Evolutionary conservation across 2,329 filamentous ascomycete species (phyloP), one percentile per base, ranked within the genome.

Genomic region (Aureobasidium sp.): DNA sequence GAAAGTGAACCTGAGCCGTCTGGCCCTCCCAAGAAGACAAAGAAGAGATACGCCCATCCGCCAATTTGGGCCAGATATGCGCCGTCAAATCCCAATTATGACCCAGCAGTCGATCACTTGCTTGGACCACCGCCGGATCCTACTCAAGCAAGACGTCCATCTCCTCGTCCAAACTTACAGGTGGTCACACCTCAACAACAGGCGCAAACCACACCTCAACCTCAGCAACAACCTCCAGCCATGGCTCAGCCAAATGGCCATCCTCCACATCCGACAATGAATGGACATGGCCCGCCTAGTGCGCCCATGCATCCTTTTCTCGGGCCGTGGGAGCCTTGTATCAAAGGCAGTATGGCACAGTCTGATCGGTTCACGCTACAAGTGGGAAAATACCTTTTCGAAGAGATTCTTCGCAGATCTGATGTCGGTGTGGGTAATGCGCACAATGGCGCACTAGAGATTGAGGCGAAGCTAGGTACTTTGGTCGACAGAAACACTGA

Each of bases 381-480:
- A 5, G 46, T 66, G 15, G 59, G 48, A 10, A 60, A 47, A 12
- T 66, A 64, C 36, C 41, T 66, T 5, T 66, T 58, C 47, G 41
- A 36, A 5, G 52, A 62, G 10, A 36, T 62, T 10, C 36, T 61
- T 4, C 36, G 20, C 5, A 39, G 56, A 8, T 37, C 59, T n/a
- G 84, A 89, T 66, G 75, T 85, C 58, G 78, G 77, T 12, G 80
- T 86, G 41, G 81, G 72, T 1, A 76, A 81, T 62, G 77, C 80
- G 12, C 81, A 83, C 17, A 85, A 85, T 7, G 87, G 91, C 15
- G 83, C 90, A 64, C 86, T 97, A 59, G 94, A 99, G 75, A 89
- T 99, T 61, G 94, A 99, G 76, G 94, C 91, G 10, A 97, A 97
- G 74, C 80, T 97, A 52, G 94, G 94, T 20, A 87, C 86, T 29